Conservation (phyloP, 129 eudicot species). For the Sambucus nigra region DNA sequence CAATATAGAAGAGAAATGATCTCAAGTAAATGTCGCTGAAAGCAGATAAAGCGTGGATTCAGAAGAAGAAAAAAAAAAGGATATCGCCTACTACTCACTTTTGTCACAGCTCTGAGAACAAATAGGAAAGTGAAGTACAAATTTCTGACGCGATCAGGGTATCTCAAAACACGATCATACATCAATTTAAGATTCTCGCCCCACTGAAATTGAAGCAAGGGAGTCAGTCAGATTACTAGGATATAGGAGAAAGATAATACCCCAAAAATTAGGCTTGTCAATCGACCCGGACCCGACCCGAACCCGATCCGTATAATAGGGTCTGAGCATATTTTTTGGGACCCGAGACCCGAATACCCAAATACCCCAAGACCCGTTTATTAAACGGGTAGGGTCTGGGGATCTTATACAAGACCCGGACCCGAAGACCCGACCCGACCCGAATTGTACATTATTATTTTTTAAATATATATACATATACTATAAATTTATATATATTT, state of each 20-base stretch:
- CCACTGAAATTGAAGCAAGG: slow-evolving; percentile 70
- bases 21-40: neutral
- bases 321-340: too few relatives aligned
- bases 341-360: too few relatives aligned
- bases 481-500: too few relatives aligned
- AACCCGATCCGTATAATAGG: too few relatives aligned
- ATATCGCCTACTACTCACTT: slow-evolving; percentile 36
- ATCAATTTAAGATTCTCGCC: slow-evolving; percentile 69
- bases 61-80: slow-evolving; percentile 7
- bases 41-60: slow-evolving; percentile 2
- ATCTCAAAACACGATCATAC: slow-evolving; percentile 82
- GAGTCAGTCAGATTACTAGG: slow-evolving; percentile 13
- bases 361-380: too few relatives aligned
- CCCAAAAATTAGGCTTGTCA: too few relatives aligned
- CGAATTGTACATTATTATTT: too few relatives aligned
- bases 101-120: slow-evolving; percentile 94
- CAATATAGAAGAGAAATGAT: neutral
- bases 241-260: slow-evolving; percentile 9
- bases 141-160: slow-evolving; percentile 87
- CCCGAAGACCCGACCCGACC: too few relatives aligned
- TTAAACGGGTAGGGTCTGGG: too few relatives aligned
- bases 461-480: too few relatives aligned
- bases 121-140: slow-evolving; percentile 86
- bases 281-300: too few relatives aligned
- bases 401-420: too few relatives aligned